These are phyloP conservation scores for Podospora appendiculata DNA, from an alignment of 495 filamentous ascomycete genomes.

Conservation along the genomic window DNA sequence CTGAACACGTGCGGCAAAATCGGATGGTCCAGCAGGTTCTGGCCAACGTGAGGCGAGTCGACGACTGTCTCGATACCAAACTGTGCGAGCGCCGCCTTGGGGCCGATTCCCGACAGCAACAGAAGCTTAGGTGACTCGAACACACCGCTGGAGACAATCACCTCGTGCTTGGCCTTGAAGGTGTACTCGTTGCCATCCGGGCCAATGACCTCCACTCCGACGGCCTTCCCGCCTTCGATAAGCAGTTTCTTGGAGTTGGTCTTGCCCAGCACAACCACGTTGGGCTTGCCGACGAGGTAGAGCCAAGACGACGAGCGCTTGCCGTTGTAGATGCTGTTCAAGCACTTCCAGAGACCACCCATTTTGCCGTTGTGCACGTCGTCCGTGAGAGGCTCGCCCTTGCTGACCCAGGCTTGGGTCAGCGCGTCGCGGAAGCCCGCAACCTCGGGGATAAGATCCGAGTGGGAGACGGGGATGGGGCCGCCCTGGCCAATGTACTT, in stretches of 20 bases:
- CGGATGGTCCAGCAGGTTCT: conserved; percentile 34
- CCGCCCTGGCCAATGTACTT: conserved; percentile 37
- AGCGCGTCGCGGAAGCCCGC: conserved; percentile 48
- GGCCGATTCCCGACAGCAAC: conserved; percentile 30
- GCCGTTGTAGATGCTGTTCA: conserved; percentile 52
- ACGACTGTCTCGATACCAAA: neutral
- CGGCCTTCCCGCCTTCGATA: conserved; percentile 37
- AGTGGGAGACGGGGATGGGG: conserved; percentile 49
- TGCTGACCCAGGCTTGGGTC: conserved; percentile 48
- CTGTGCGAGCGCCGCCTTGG: neutral
- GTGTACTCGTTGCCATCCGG: conserved; percentile 29
- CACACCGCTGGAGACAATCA: conserved; percentile 32
- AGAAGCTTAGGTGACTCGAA: conserved; percentile 41
- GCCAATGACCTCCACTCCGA: conserved; percentile 26
- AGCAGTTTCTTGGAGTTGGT: conserved; percentile 46
- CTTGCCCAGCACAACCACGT: conserved; percentile 43
- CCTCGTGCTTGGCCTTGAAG: conserved; percentile 36
- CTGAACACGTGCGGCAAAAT: conserved; percentile 46
- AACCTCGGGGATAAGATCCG: conserved; percentile 47
- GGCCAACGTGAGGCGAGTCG: neutral
- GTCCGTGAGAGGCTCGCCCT: conserved; percentile 42
- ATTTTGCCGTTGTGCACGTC: conserved; percentile 51
- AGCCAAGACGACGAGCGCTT: conserved; percentile 44
- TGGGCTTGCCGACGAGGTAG: conserved; percentile 47
- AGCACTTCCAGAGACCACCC: conserved; percentile 46